These are phyloP conservation scores for Chrysoporthe cubensis DNA, from an alignment of 2,329 filamentous ascomycete genomes.

Conservation along the genomic window DNA sequence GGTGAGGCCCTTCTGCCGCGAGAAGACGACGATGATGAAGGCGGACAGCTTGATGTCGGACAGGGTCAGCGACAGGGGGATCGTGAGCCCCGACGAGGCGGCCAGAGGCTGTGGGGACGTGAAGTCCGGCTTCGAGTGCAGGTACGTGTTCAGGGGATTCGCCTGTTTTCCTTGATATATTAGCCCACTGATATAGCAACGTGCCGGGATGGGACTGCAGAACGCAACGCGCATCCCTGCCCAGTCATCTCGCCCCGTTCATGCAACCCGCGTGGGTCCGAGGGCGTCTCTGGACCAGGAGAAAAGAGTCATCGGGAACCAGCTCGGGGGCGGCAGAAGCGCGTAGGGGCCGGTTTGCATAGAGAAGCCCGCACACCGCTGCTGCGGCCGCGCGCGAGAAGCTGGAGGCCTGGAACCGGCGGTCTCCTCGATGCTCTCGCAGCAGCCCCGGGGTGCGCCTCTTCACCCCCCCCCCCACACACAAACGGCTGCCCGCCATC, in stretches of 20 bases:
- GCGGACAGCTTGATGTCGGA: conserved; percentile 95
- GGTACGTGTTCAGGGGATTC: conserved; percentile 94
- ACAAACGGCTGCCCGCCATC: not conserved
- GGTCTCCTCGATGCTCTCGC: not conserved
- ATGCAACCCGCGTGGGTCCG: conserved; percentile 36
- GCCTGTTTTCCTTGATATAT: conserved; percentile 63
- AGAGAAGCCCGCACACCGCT: conserved; percentile 5
- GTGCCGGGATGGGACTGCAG: conserved; percentile 34
- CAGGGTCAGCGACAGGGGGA: conserved; percentile 94
- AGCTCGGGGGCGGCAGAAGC: conserved; percentile 5
- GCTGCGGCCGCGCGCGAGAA: not conserved
- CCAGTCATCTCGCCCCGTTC: conserved; percentile 38
- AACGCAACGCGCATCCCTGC: conserved; percentile 42
- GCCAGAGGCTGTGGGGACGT: conserved; percentile 91
- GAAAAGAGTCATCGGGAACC: too few species aligned
- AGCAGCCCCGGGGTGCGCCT: not conserved
- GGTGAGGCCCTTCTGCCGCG: conserved; percentile 93
- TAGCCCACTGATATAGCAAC: conserved; percentile 47
- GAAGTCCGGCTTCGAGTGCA: conserved; percentile 88
- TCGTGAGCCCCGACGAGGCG: conserved; percentile 88
- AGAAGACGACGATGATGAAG: conserved; percentile 97
- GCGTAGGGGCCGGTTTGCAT: conserved; percentile 3
- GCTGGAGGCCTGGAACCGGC: not conserved
- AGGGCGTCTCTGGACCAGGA: conserved; percentile 14
- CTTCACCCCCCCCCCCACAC: not conserved